Evolutionary conservation across 2,329 filamentous ascomycete genomes (phyloP), one percentile per base, ranked within the genome.

Genomic region (Scortechinia acanthostroma): DNA sequence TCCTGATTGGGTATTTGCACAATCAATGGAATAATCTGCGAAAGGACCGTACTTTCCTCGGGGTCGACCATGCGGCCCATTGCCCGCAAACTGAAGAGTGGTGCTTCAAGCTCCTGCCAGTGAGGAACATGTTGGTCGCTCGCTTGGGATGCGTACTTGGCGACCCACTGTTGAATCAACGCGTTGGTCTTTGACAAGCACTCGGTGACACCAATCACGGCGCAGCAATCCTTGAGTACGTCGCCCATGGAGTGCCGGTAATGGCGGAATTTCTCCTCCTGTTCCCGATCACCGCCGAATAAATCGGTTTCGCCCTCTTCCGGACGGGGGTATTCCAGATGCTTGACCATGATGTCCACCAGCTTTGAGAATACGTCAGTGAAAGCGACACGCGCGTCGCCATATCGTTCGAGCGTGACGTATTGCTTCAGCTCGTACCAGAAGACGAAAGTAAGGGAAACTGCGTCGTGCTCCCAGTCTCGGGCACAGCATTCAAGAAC

Each of bases 351-450:
- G 51, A 97, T 83, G 58, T 97, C 91, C 48, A 98, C 91, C 30
- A 98, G 73, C 58, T 86, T 86, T 2, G 89, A 87, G 64, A 89
- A 98, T 42, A 96, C 70, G 52, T 94, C 88, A 25, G 88, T 73
- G 46, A 89, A 78, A 54, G 86, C 76, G 50, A 89, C 64, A 44
- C 91, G 81, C 33, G 91, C 86, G 55, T 90, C 77, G 44, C 88
- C 86, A 60, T 96, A 98, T 52, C 85, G 85, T 25, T 97, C 91
- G 45, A 98, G 66, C 2, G 91, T 90, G 42, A 98, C 74, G 60
- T 95, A 96, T 61, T 96, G 90, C 71, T 98, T 98, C 42, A 98
- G 76, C 59, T 98, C 93, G 60, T 94, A 97, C 93, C 93, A 98
- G 68, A 98, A 97, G 53, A 81, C 82, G 65, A 98, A 98, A 0